phyloP scores from a whole-genome alignment of 2,329 filamentous ascomycete species.

The Sphaerulina vaccinii region DNA sequence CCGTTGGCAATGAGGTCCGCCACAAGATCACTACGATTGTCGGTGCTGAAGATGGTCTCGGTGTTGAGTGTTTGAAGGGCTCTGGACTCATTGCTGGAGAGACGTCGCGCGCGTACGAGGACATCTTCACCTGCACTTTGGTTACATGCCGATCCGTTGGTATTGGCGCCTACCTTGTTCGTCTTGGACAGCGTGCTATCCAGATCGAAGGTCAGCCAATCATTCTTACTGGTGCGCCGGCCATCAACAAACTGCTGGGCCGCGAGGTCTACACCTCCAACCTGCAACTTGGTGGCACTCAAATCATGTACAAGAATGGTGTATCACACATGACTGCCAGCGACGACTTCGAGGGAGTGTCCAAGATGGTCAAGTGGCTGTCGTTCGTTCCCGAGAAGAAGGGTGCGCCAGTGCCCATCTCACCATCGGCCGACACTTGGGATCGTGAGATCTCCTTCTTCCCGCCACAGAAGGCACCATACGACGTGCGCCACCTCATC shows the following conservation, averaged over 20 bases:
- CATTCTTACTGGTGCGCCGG: slow-evolving; percentile 94
- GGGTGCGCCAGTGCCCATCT: slow-evolving; percentile 87
- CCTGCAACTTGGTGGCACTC: slow-evolving; percentile 97
- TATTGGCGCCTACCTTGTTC: slow-evolving; percentile 98
- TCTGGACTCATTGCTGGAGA: slow-evolving; percentile 98
- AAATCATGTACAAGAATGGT: slow-evolving; percentile 99
- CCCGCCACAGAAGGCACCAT: slow-evolving; percentile 77
- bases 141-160: slow-evolving; percentile 98
- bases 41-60: slow-evolving; percentile 90
- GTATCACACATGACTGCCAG: slow-evolving; percentile 98
- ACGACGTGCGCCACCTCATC: slow-evolving; percentile 94
- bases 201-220: slow-evolving; percentile 99
- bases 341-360: slow-evolving; percentile 96
- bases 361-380: slow-evolving; percentile 97
- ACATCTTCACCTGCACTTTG: slow-evolving; percentile 97
- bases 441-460: slow-evolving; percentile 85
- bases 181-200: slow-evolving; percentile 95
- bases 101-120: slow-evolving; percentile 94
- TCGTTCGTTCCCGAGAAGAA: slow-evolving; percentile 96
- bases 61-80: slow-evolving; percentile 94
- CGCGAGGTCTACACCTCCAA: slow-evolving; percentile 99
- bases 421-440: slow-evolving; percentile 81
- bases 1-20: slow-evolving; percentile 82
- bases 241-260: slow-evolving; percentile 96
- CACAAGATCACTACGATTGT: slow-evolving; percentile 93